Evolutionary conservation across 148 eudicot species (phyloP).

Genomic region (Arbutus unedo): DNA sequence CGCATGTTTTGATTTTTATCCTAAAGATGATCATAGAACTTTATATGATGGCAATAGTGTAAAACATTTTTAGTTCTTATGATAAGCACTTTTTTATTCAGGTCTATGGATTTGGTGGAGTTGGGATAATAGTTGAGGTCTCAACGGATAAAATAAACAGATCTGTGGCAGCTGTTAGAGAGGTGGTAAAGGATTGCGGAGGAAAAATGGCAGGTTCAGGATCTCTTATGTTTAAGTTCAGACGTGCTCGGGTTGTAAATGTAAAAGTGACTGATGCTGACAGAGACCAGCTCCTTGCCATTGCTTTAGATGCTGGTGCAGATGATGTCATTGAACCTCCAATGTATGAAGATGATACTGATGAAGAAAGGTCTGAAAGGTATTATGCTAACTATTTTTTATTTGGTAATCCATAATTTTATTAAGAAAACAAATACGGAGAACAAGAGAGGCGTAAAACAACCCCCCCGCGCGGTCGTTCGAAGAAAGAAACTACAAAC

Average conservation of each 20-base stretch:
- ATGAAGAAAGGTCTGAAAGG: constrained; percentile 74
- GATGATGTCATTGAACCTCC: constrained; percentile 87
- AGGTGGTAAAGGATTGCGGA: constrained; percentile 80
- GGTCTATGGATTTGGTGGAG: constrained; percentile 97
- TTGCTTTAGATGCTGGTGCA: constrained; percentile 97
- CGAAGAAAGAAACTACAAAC: neutral
- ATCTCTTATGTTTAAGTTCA: constrained; percentile 85
- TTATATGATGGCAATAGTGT: neutral
- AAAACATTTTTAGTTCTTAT: neutral
- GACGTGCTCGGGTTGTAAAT: constrained; percentile 71
- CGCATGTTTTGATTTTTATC: neutral
- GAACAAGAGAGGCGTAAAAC: neutral
- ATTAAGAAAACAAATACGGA: neutral
- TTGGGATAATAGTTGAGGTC: constrained; percentile 80
- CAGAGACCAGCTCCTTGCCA: constrained; percentile 66
- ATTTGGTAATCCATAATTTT: neutral
- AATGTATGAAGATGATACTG: constrained; percentile 56
- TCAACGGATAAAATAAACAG: constrained; percentile 80
- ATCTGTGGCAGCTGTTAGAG: constrained; percentile 70
- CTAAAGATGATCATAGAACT: neutral
- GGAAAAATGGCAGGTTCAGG: constrained; percentile 98
- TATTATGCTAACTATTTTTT: constrained; percentile 16
- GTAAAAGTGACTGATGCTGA: constrained; percentile 70
- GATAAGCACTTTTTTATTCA: constrained; percentile 21
- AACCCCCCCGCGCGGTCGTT: too few relatives aligned